Conservation (phyloP, 202 grass and related monocot genomes). For the Miscanthus sacchariflorus region DNA sequence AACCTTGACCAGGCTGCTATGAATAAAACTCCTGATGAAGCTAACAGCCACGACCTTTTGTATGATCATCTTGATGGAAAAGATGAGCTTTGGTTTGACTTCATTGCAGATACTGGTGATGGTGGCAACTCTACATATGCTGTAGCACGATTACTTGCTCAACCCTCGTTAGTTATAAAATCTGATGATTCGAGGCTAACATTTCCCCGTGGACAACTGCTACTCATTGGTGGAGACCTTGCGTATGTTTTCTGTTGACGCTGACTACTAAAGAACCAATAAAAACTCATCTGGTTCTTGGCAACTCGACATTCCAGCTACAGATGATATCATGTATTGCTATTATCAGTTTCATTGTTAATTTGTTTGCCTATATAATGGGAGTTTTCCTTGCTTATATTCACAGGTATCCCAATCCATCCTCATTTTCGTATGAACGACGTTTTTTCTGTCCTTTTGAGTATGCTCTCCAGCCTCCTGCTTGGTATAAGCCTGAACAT, state of each 20-base stretch:
- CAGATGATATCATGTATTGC: conserved; percentile 14
- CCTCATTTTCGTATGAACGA: conserved; percentile 88
- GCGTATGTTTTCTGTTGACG: conserved; percentile 67
- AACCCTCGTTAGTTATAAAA: conserved; percentile 76
- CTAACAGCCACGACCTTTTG: conserved; percentile 67
- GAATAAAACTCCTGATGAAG: conserved; percentile 86
- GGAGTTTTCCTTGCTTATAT: conserved; percentile 19
- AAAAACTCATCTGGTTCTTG: conserved; percentile 33
- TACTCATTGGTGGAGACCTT: conserved; percentile 96
- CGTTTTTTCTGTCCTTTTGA: conserved; percentile 97
- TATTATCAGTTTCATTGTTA: background rate
- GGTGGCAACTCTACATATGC: conserved; percentile 96
- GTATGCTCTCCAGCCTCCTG: conserved; percentile 87
- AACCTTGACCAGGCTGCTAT: conserved; percentile 83
- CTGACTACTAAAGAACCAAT: conserved; percentile 22
- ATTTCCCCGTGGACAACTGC: conserved; percentile 83
- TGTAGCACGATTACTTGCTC: conserved; percentile 91
- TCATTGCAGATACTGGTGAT: conserved; percentile 97
- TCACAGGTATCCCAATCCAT: conserved; percentile 95
- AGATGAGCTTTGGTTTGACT: conserved; percentile 98
- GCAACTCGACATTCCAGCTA: conserved; percentile 15
- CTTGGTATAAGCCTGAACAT: conserved; percentile 85
- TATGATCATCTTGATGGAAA: conserved; percentile 83
- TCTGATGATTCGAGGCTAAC: conserved; percentile 47
- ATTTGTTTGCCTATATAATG: conserved; percentile 37